Evolutionary conservation across 2,329 filamentous ascomycete genomes (phyloP), one percentile per base, ranked within the genome.

Genomic region (Ploettnerulaceae sp.): DNA sequence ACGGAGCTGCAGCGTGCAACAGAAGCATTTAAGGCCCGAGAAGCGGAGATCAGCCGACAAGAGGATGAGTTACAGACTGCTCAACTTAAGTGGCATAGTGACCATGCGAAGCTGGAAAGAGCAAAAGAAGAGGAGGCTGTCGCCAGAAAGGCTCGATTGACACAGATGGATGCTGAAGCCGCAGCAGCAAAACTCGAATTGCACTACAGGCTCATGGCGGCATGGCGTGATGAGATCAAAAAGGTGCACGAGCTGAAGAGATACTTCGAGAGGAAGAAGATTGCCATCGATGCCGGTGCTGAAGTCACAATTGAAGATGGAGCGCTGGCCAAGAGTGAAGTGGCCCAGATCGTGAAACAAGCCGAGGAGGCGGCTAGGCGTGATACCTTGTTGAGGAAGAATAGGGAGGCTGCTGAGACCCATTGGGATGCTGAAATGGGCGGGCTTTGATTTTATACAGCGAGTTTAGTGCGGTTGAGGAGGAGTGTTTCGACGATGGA

Each of bases 171-270:
- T 12, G 9, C 17, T 11, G 38, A 43, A 15, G 29, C 20, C 22
- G 45, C 45, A 3, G 22, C n/a, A 3, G 38, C 39, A 20, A 26
- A 32, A 9, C 29, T 25, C 11, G 36, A 40, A n/a, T 32, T 49
- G 14, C 36, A 41, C 5, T 18, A 18, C 17, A 36, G 17, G 36
- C 32, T 49, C 12, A 24, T 18, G 8, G 24, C 25, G 5, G 42
- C 24, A 20, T 45, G 41, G 47, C 29, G 38, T 7, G 32, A 29
- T 14, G 25, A 48, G 33, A 32, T 48, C 15, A 14, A 44, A 8
- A 28, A 35, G 7, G 41, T 44, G 4, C n/a, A 25, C 24, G 41
- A 26, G 7, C 11, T 44, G 31, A 35, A 35, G 22, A 36, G 24
- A 11, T 22, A 28, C 12, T 21, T 44, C 6, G 32, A 35, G 32